Evolutionary conservation across 352 stramenopile genomes (phyloP), one percentile per base, ranked within the genome.

Genomic region (Pythium rishiriense): DNA sequence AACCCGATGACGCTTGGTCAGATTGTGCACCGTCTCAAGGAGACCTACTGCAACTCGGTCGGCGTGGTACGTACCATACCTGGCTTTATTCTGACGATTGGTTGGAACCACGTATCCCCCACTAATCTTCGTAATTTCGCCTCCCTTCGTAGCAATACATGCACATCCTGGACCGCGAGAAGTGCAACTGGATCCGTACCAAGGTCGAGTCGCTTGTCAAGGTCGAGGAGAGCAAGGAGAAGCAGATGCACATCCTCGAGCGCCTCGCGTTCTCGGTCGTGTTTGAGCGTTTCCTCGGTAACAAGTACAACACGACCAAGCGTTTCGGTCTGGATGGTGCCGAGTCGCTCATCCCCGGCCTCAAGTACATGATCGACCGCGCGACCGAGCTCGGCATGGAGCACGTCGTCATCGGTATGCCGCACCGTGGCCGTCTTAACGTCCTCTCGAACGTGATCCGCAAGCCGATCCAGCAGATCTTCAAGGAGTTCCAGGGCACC

Each of bases 241-340:
- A 98, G 72, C 97, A 98, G 74, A 72, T 98, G 58, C 95, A 99
- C 76, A 98, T 99, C 70, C 92, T 98, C 50, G 96, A 99, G 70
- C 88, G 96, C n/a, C 72, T 99, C 17, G 96, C 94, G 53, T 99
- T 98, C 76, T 97, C 96, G 11, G 96, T 99, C 64, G 96, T 97
- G n/a, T 99, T 99, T 80, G 97, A 99, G 22, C 98, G 98, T 58
- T 95, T 92, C 64, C 89, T 81, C 3, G 83, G 83, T 41, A 97
- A 98, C 69, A 99, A 99, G 78, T 99, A 98, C 83, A 99, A 99
- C 81, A 99, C 97, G 24, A 98, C 97, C 58, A 99, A 99, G 74
- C 88, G 97, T 28, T 99, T 99, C 73, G 98, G 96, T 31, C 88
- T 99, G 43, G 98, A 99, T 82, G 98, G 98, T 14, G 90, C 90